Conservation (phyloP, 75 land plant species). For the Gnetum montanum region DNA sequence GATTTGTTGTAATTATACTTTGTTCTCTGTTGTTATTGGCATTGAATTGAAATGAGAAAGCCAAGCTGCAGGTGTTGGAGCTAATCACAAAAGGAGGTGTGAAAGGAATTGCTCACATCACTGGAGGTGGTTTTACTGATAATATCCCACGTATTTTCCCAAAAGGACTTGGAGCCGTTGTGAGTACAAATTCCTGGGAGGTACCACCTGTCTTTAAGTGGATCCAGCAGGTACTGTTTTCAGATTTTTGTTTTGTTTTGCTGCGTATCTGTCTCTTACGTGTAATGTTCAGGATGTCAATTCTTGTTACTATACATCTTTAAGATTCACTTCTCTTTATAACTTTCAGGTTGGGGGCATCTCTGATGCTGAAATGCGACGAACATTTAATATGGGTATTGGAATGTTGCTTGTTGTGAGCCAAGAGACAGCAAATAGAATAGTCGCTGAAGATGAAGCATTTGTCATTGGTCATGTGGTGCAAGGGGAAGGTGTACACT, state of each 20-base stretch:
- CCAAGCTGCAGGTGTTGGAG: constrained; percentile 76
- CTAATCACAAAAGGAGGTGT: constrained; percentile 68
- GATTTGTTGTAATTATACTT: too few species aligned
- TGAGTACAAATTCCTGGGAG: constrained; percentile 66
- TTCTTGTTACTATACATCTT: background rate
- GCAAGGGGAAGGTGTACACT: constrained; percentile 72
- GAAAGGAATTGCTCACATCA: constrained; percentile 96
- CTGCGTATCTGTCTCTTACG: background rate
- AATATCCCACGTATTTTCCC: constrained; percentile 97
- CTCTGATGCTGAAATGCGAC: constrained; percentile 81
- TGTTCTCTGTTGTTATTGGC: too few species aligned
- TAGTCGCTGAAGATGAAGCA: constrained; percentile 29
- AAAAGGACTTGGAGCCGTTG: constrained; percentile 69
- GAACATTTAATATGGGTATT: constrained; percentile 98
- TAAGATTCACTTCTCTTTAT: too few species aligned
- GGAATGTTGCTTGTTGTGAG: constrained; percentile 89
- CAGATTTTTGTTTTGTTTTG: background rate
- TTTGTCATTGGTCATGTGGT: constrained; percentile 70
- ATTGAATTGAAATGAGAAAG: too few species aligned
- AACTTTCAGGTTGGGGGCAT: constrained; percentile 73
- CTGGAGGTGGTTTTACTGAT: constrained; percentile 98
- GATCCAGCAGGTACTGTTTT: constrained; percentile 65
- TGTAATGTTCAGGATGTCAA: background rate
- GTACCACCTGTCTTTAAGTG: constrained; percentile 83
- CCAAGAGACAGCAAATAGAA: constrained; percentile 35